Base-by-base conservation (phyloP, 2,329 filamentous ascomycete genomes). In the Colletotrichum cuscutae region DNA sequence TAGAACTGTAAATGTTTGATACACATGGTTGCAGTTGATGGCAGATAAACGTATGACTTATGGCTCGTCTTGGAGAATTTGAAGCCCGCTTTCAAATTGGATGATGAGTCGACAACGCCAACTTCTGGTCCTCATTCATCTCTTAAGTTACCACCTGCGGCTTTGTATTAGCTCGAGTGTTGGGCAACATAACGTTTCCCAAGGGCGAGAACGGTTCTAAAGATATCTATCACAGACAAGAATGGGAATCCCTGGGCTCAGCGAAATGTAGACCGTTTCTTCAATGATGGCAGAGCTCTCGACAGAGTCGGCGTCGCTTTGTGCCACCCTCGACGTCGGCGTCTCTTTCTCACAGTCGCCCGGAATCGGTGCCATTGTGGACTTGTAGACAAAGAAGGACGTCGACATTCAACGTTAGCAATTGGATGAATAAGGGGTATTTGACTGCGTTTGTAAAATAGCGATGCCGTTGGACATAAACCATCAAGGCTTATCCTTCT, bases 1-100 rank as follows among this genome's bases (percentile, higher is more conserved):
- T 65, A 72, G 60, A 70, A 59, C 32, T 72, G 70, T 12, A 37
- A 12, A 28, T 72, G 70, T 24, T 57, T 56, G 59, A 72, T 72
- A 28, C 70, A 72, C 70, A 72, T 72, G 42, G 19, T 22, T n/a
- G 64, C 42, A 8, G 22, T 13, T 35, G 26, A 35, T 4, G 57
- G 30, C 13, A 8, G 3, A 49, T n/a, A 19, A 49, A 49, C 11
- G 19, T 1, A 11, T n/a, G 4, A 9, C 0, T 49, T 9, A 3
- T n/a, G 0, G 15, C 42, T 49, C 7, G 42, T 49, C 42, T n/a
- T 49, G 22, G 8, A 22, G 8, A 1, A 11, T 49, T 49, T 49
- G 42, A 49, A 49, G 42, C 19, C 42, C 19, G 19, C 42, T 49
- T 49, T 49, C 42, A 22, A 5, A 49, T 19, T 49, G 15, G 2